These are phyloP conservation scores for Trametes maxima DNA, from an alignment of 768 basidiomycete genomes.

Conservation along the genomic window DNA sequence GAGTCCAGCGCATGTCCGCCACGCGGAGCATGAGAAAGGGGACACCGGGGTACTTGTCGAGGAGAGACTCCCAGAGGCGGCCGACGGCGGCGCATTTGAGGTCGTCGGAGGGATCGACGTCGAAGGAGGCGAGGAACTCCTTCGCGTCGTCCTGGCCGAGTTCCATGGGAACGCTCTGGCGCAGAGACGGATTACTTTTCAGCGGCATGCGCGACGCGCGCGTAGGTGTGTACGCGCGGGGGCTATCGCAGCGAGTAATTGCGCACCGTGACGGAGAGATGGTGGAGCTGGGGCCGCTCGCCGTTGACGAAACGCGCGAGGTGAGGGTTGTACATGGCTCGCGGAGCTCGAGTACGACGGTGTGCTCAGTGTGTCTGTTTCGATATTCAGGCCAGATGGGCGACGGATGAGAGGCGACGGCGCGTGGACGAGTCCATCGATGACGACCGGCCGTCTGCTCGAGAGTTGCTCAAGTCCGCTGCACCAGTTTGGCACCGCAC, in stretches of 20 bases:
- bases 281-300: conserved; percentile 16
- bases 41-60: conserved; percentile 16
- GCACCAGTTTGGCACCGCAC: no score
- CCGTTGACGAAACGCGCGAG: conserved; percentile 19
- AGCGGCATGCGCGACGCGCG: not conserved
- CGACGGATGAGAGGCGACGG: not conserved
- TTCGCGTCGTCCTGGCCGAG: conserved; percentile 12
- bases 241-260: not conserved
- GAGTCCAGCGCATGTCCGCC: conserved; percentile 19
- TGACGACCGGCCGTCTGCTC: not conserved
- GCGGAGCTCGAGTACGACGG: not conserved
- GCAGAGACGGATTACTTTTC: not conserved
- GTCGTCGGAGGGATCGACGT: conserved; percentile 13
- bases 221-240: not conserved
- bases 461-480: no score
- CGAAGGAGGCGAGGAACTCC: conserved; percentile 11
- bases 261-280: conserved; percentile 19
- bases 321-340: conserved; percentile 15
- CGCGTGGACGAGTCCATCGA: conserved; percentile 7
- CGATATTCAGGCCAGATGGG: not conserved
- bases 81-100: conserved; percentile 14
- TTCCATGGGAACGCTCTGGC: conserved; percentile 16
- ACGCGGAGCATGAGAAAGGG: conserved; percentile 19
- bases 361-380: not conserved
- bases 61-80: conserved; percentile 19